A percentile compares a stretch with the other conserved stretches of the same genome.
These are phyloP conservation scores for Candida corydali DNA, from an alignment of 805 yeast genomes.

Conservation along the genomic window DNA sequence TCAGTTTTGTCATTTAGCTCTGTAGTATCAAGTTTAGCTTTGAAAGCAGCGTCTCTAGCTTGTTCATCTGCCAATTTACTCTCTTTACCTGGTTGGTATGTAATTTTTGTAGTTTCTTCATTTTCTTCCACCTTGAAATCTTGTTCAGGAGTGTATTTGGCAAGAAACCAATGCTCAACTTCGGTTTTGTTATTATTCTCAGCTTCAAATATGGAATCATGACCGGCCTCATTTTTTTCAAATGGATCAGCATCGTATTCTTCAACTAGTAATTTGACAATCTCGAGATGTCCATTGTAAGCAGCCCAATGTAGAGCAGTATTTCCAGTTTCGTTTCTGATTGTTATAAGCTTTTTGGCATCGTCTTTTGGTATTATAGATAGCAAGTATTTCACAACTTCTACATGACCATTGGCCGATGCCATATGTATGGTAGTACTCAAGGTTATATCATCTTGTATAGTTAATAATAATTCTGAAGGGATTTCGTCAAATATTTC, in stretches of 20 bases:
- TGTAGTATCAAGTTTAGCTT: conserved; percentile 21
- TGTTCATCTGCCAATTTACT: conserved; percentile 38
- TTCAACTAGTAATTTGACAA: conserved; percentile 69
- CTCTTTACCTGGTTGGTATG: conserved; percentile 41
- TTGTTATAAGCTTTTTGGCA: conserved; percentile 30
- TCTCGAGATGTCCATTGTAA: conserved; percentile 73
- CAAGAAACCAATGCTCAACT: conserved; percentile 72
- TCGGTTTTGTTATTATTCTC: conserved; percentile 73
- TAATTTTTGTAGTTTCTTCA: conserved; percentile 39
- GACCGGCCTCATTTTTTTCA: conserved; percentile 65
- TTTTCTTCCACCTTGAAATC: conserved; percentile 42
- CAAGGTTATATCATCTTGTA: conserved; percentile 59
- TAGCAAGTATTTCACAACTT: conserved; percentile 58
- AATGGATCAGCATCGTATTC: conserved; percentile 79
- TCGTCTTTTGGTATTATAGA: conserved; percentile 43
- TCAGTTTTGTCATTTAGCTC: conserved; percentile 2
- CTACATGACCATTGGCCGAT: conserved; percentile 86
- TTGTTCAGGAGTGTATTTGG: conserved; percentile 65
- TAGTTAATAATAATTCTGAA: conserved; percentile 37
- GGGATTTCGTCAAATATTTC: conserved; percentile 61
- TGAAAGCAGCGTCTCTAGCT: conserved; percentile 16
- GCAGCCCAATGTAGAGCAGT: conserved; percentile 98
- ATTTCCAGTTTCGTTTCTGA: conserved; percentile 75
- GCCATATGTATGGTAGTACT: conserved; percentile 93
- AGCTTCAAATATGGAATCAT: conserved; percentile 87